Evolutionary conservation across 176 grass and related monocot genomes (phyloP).

Genomic region (Lolium multiflorum): DNA sequence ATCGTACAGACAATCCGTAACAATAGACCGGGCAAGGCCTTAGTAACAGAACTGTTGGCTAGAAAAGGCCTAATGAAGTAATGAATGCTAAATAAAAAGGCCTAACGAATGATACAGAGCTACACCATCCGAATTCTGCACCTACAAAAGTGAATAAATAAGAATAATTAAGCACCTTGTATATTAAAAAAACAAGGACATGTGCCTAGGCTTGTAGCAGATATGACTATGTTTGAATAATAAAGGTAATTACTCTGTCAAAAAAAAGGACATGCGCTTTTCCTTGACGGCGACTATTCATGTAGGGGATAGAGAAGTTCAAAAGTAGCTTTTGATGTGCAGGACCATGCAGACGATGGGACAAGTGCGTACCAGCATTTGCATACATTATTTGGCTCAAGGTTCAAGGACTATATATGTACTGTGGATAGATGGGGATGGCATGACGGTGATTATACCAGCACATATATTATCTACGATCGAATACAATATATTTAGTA

Average conservation of each 20-base stretch:
- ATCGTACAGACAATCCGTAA: too few relatives aligned
- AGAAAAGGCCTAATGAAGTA: neutral
- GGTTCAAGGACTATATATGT: too few relatives aligned
- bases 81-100: neutral
- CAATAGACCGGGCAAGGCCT: neutral
- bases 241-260: too few relatives aligned
- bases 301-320: neutral
- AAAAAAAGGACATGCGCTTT: neutral
- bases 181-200: neutral
- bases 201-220: too few relatives aligned
- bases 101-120: too few relatives aligned
- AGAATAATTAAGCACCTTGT: too few relatives aligned
- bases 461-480: neutral
- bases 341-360: neutral
- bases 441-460: neutral
- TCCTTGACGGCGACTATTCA: neutral
- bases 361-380: neutral
- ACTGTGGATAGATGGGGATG: neutral
- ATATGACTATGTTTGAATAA: too few relatives aligned
- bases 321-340: conserved; percentile 6
- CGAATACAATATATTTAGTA: neutral
- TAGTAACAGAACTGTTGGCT: neutral
- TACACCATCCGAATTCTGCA: too few relatives aligned
- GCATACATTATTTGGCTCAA: neutral
- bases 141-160: too few relatives aligned